phyloP scores from a whole-genome alignment of 192 early-diverging fungal genomes.

The Spinellus fusiger region DNA sequence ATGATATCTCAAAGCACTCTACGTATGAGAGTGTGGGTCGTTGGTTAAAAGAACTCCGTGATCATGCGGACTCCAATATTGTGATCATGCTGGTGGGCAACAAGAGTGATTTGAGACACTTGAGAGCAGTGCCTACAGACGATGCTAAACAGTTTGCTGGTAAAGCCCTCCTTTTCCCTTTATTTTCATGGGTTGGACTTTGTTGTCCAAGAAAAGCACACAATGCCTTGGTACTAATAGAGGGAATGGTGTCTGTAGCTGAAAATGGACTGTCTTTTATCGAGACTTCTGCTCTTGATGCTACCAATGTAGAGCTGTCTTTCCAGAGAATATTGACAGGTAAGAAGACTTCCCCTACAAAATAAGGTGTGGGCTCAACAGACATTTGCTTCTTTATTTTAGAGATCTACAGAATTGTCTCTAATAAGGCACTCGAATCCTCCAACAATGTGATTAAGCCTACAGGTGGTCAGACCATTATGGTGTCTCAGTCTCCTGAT shows the following conservation, averaged over 20 bases:
- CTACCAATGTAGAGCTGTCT: slow-evolving; percentile 94
- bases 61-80: slow-evolving; percentile 97
- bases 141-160: slow-evolving; percentile 97
- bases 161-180: slow-evolving; percentile 28
- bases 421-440: slow-evolving; percentile 91
- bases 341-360: slow-evolving; percentile 41
- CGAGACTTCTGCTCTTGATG: slow-evolving; percentile 96
- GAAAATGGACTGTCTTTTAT: slow-evolving; percentile 96
- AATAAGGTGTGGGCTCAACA: not conserved
- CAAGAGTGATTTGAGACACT: slow-evolving; percentile 97
- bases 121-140: slow-evolving; percentile 93
- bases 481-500: slow-evolving; percentile 56
- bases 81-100: slow-evolving; percentile 99
- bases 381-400: slow-evolving; percentile 1
- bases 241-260: slow-evolving; percentile 33
- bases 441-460: slow-evolving; percentile 65
- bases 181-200: not conserved
- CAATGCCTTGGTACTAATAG: too few species aligned
- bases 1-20: slow-evolving; percentile 94
- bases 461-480: slow-evolving; percentile 67
- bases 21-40: slow-evolving; percentile 95
- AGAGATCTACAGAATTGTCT: slow-evolving; percentile 96
- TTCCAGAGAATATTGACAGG: slow-evolving; percentile 95
- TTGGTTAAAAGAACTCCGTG: slow-evolving; percentile 97
- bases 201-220: not conserved